phyloP scores from a whole-genome alignment of 202 grass and related monocot species.

The Alloteropsis angusta region DNA sequence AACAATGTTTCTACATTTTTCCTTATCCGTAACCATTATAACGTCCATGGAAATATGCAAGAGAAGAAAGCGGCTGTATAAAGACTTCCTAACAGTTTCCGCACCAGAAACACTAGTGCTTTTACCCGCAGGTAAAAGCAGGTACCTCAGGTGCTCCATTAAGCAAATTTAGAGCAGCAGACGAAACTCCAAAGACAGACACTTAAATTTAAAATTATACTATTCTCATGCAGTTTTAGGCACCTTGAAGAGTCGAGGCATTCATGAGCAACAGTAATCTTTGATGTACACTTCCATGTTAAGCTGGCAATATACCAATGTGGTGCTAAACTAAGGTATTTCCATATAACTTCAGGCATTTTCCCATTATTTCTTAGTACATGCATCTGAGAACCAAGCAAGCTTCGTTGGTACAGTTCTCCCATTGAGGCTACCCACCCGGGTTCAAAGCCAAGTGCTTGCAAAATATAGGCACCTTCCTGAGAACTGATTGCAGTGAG shows the following conservation, averaged over 20 bases:
- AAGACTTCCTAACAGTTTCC: slow-evolving; percentile 6
- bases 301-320: not conserved
- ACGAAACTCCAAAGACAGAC: not conserved
- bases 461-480: not conserved
- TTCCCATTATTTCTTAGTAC: slow-evolving; percentile 1
- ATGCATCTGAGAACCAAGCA: not conserved
- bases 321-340: not conserved
- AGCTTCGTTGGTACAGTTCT: not conserved
- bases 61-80: not conserved
- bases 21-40: not conserved
- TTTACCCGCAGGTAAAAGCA: not conserved
- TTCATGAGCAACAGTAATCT: not conserved
- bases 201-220: not conserved
- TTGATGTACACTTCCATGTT: slow-evolving; percentile 7
- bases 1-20: not conserved
- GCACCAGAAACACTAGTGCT: not conserved
- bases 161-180: slow-evolving; percentile 8
- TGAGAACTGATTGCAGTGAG: not conserved
- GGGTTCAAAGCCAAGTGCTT: not conserved
- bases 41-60: not conserved
- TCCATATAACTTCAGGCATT: not conserved
- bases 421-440: not conserved
- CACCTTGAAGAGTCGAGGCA: slow-evolving; percentile 6
- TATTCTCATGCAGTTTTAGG: not conserved
- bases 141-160: not conserved